These are phyloP conservation scores for Penicillium maclennaniae DNA, from an alignment of 495 filamentous ascomycete species.

Conservation along the genomic window DNA sequence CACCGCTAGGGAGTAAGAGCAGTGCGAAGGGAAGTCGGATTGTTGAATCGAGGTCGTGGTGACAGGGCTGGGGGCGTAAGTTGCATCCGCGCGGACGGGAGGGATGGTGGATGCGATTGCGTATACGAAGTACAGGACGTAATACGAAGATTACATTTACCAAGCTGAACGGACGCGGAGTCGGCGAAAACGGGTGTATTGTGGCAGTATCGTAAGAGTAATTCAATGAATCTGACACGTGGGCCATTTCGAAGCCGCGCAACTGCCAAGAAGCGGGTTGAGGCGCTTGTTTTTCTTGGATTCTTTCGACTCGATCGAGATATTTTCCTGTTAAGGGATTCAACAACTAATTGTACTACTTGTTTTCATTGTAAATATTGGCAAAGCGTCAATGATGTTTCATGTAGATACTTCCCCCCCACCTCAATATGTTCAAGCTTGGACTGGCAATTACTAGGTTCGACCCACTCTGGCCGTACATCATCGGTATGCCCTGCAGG, in stretches of 20 bases:
- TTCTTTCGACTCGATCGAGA: not conserved
- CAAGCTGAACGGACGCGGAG: not conserved
- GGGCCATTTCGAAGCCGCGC: conserved; percentile 12
- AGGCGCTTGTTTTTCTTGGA: not conserved
- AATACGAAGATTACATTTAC: not conserved
- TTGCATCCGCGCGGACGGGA: conserved; percentile 20
- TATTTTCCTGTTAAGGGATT: not conserved
- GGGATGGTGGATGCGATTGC: conserved; percentile 9
- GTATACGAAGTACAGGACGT: conserved; percentile 11
- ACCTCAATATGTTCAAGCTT: conserved; percentile 7
- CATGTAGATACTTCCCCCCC: conserved; percentile 2
- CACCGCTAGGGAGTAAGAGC: conserved; percentile 2
- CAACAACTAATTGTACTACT: not conserved
- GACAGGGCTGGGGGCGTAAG: conserved; percentile 11
- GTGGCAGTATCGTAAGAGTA: not conserved
- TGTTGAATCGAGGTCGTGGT: conserved; percentile 3
- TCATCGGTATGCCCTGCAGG: conserved; percentile 9
- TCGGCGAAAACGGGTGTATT: not conserved
- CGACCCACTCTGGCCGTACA: conserved; percentile 13
- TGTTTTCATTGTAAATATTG: not conserved
- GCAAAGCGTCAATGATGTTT: not conserved
- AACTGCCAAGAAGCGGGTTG: conserved; percentile 16
- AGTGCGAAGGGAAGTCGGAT: conserved; percentile 1
- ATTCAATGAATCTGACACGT: conserved; percentile 17
- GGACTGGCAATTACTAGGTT: not conserved